A percentile compares a stretch with the other conserved stretches of the same genome.
Evolutionary conservation across 208 protist genomes (phyloP).

Genomic region (Trypanosoma caninum): DNA sequence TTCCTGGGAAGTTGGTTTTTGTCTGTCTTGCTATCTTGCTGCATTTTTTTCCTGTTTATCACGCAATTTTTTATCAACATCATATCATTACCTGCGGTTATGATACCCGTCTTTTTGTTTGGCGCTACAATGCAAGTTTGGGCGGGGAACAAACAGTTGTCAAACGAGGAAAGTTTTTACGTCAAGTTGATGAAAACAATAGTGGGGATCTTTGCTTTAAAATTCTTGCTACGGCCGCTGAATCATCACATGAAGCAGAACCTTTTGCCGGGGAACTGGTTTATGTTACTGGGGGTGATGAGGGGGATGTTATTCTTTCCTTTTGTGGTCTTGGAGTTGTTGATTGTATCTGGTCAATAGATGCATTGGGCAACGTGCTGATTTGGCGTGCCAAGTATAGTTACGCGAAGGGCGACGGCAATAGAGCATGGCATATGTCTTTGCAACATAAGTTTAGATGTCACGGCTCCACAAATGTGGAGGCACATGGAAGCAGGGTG

Average conservation of each 20-base stretch:
- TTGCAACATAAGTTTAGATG: constrained; percentile 41
- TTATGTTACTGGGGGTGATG: constrained; percentile 22
- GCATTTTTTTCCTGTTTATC: constrained; percentile 66
- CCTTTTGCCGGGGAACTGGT: constrained; percentile 27
- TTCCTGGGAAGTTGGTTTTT: constrained; percentile 30
- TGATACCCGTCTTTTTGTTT: constrained; percentile 48
- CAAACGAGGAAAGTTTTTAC: neutral
- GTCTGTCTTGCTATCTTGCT: no score
- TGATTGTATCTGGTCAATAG: constrained; percentile 71
- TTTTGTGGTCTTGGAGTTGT: constrained; percentile 50
- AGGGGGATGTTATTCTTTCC: constrained; percentile 36
- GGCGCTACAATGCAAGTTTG: constrained; percentile 34
- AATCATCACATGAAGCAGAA: neutral
- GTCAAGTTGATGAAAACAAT: neutral
- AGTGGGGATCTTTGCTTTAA: neutral
- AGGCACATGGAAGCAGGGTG: constrained; percentile 36
- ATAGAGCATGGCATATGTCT: constrained; percentile 55
- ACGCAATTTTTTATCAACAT: constrained; percentile 68
- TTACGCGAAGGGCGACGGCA: constrained; percentile 15
- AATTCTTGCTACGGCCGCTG: neutral
- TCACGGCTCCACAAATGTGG: constrained; percentile 41
- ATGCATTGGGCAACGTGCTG: constrained; percentile 48
- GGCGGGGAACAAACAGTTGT: neutral
- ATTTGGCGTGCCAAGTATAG: constrained; percentile 63
- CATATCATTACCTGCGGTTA: constrained; percentile 79